These are phyloP conservation scores for Mytilinidion resinicola DNA, from an alignment of 495 filamentous ascomycete genomes.

Conservation along the genomic window DNA sequence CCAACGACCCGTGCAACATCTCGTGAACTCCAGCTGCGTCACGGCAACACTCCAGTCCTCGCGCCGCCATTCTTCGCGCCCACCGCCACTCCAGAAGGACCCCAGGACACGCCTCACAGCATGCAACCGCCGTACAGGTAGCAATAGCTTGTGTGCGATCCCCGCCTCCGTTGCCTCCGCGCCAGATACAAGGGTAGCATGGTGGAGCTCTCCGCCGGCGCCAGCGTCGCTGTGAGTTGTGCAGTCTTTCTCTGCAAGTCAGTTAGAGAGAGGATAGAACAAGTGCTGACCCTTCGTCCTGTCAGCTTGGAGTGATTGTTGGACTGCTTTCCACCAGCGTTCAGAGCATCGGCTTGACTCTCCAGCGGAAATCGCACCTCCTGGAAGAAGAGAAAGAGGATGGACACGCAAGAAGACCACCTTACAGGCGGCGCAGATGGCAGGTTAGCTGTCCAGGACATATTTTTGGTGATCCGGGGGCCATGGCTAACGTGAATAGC, in stretches of 20 bases:
- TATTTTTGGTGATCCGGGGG: neutral
- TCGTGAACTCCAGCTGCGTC: conserved; percentile 6
- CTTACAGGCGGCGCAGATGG: conserved; percentile 88
- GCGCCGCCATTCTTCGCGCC: neutral
- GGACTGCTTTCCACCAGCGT: conserved; percentile 88
- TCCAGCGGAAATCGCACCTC: conserved; percentile 97
- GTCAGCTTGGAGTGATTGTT: conserved; percentile 85
- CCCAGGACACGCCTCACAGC: conserved; percentile 5
- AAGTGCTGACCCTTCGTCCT: neutral
- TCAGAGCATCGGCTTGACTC: conserved; percentile 91
- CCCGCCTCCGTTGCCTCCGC: conserved; percentile 9
- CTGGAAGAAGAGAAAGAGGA: conserved; percentile 90
- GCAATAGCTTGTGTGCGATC: neutral
- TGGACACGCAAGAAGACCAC: conserved; percentile 71
- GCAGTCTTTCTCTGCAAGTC: neutral
- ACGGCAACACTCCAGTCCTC: neutral
- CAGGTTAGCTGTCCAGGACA: conserved; percentile 49
- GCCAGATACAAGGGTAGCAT: conserved; percentile 57
- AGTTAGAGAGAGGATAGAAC: no score
- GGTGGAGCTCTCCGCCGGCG: conserved; percentile 76
- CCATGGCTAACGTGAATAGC: conserved; percentile 31
- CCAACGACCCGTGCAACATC: neutral
- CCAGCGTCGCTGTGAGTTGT: conserved; percentile 71
- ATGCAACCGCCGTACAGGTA: conserved; percentile 21
- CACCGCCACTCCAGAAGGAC: neutral